These are phyloP conservation scores for Fusarium xylarioides DNA, from an alignment of 2,329 filamentous ascomycete species.

Conservation along the genomic window DNA sequence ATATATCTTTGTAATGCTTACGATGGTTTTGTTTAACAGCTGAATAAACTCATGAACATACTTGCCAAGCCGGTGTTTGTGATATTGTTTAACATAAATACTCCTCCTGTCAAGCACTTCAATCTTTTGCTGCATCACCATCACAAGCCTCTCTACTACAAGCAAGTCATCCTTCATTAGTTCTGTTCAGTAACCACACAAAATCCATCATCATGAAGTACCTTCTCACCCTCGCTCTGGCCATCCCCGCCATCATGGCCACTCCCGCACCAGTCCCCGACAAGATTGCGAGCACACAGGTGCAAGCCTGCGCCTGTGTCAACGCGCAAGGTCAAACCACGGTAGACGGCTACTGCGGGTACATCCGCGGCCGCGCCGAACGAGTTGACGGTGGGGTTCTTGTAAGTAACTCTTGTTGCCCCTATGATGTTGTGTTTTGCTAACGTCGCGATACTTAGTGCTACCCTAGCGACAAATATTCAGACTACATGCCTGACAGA, in stretches of 20 bases:
- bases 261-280: not conserved
- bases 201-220: not conserved
- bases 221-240: not conserved
- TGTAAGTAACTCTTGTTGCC: not conserved
- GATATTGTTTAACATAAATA: not conserved
- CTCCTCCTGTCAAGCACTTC: accelerated
- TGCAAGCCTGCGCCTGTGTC: not conserved
- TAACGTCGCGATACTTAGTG: not conserved
- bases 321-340: accelerated
- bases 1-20: not conserved
- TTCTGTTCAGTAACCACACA: accelerated
- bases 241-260: not conserved
- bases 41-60: no score
- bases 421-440: not conserved
- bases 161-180: accelerated
- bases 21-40: not conserved
- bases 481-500: not conserved
- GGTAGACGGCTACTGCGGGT: accelerated
- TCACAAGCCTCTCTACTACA: accelerated
- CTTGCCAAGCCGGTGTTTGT: accelerated
- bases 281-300: not conserved
- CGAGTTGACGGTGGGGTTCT: not conserved
- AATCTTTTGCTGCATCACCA: accelerated
- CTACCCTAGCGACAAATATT: not conserved
- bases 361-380: not conserved